Percentiles rank a stretch among this genome's conserved stretches.
Evolutionary conservation across 2,329 filamentous ascomycete genomes (phyloP).

Genomic region (Fusarium gaditjirri): DNA sequence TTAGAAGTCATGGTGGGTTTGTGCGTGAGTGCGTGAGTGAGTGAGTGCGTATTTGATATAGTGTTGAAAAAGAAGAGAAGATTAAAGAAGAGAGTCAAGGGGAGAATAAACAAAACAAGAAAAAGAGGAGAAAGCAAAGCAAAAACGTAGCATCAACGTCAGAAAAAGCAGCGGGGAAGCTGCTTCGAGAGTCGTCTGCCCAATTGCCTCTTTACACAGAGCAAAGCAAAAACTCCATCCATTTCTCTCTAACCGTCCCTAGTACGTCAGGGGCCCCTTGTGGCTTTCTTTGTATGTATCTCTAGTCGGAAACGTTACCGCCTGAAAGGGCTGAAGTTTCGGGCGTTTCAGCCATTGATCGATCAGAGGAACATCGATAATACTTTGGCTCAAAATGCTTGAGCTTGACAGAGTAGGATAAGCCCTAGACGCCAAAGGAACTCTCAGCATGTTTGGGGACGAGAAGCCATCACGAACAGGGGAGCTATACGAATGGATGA

Average conservation of each 20-base stretch:
- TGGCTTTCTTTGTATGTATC: slow-evolving; percentile 7
- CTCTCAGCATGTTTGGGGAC: slow-evolving; percentile 17
- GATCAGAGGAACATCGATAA: not conserved
- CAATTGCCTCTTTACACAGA: slow-evolving; percentile 36
- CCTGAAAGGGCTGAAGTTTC: not conserved
- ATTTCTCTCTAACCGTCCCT: slow-evolving; percentile 2
- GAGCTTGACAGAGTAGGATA: too few species aligned
- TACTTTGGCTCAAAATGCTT: not conserved
- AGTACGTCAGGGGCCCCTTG: slow-evolving; percentile 14
- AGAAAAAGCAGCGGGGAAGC: slow-evolving; percentile 22
- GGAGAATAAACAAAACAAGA: not conserved
- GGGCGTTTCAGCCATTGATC: not conserved
- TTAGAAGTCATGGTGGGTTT: slow-evolving; percentile 31
- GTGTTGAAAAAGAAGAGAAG: not conserved
- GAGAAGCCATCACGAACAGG: slow-evolving; percentile 19
- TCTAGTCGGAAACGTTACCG: slow-evolving; percentile 3
- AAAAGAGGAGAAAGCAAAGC: not conserved
- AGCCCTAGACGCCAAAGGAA: not conserved
- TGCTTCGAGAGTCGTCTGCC: slow-evolving; percentile 15
- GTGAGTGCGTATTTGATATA: too few species aligned
- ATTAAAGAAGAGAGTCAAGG: not conserved
- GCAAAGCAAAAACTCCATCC: slow-evolving; percentile 11
- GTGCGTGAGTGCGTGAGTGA: too few species aligned
- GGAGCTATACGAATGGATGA: not conserved
- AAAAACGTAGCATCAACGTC: slow-evolving; percentile 26